phyloP scores from a whole-genome alignment of 441 rosid genomes.

The Jatropha multifida region DNA sequence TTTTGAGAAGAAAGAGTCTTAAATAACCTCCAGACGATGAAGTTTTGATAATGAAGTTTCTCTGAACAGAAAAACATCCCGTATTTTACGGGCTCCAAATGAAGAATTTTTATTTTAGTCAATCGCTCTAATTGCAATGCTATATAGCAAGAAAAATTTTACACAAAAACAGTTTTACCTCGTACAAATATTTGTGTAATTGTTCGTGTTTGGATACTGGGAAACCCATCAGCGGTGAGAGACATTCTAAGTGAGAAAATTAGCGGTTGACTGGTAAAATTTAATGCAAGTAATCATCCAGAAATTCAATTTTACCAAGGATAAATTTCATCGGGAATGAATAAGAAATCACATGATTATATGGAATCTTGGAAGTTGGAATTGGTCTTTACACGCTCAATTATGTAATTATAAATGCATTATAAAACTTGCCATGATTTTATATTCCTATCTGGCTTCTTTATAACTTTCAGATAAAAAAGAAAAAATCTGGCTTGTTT shows the following conservation, averaged over 20 bases:
- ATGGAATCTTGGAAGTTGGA: not conserved
- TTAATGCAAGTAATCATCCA: not conserved
- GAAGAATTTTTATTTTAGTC: too few relatives aligned
- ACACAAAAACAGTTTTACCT: too few relatives aligned
- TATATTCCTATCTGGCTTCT: not conserved
- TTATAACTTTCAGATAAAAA: not conserved
- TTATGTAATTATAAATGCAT: not conserved
- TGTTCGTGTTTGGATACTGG: too few relatives aligned
- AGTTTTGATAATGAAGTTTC: slow-evolving; percentile 12
- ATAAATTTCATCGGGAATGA: not conserved
- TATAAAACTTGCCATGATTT: not conserved
- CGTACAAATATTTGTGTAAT: too few relatives aligned
- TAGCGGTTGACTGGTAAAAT: not conserved
- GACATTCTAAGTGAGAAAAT: not conserved
- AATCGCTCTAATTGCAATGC: too few relatives aligned
- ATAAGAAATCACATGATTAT: not conserved
- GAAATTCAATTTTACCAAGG: not conserved
- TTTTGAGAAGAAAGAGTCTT: not conserved
- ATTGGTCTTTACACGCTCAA: not conserved
- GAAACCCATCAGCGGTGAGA: not conserved
- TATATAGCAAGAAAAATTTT: too few relatives aligned
- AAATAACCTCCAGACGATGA: not conserved
- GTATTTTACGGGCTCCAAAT: too few relatives aligned
- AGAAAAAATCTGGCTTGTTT: not conserved
- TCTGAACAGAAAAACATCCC: not conserved